phyloP scores from a whole-genome alignment of 345 rosid genomes.

The Hypericum perforatum region DNA sequence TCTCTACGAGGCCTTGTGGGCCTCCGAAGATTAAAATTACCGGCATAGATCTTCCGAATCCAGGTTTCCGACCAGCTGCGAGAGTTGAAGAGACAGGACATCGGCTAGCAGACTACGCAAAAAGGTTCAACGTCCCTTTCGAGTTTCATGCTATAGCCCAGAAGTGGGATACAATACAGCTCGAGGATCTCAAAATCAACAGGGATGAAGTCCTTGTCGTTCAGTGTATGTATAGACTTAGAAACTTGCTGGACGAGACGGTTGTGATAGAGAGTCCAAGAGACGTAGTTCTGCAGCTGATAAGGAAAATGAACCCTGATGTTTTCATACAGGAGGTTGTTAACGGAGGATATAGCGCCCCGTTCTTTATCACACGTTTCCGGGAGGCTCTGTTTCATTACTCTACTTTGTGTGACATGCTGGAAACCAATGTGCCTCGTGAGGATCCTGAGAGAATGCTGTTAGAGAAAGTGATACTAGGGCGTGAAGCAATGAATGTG shows the following conservation, averaged over 20 bases:
- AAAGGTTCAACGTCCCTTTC: conserved; percentile 41
- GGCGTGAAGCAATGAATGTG: conserved; percentile 41
- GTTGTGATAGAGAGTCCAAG: conserved; percentile 35
- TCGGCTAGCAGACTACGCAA: conserved; percentile 32
- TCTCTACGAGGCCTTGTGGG: conserved; percentile 37
- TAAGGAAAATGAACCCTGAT: conserved; percentile 33
- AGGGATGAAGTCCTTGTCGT: conserved; percentile 36
- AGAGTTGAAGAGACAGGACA: conserved; percentile 44
- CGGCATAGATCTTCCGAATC: conserved; percentile 41
- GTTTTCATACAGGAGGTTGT: conserved; percentile 31
- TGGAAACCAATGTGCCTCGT: conserved; percentile 35
- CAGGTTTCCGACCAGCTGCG: conserved; percentile 46
- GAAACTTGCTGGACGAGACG: conserved; percentile 43
- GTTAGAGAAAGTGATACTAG: conserved; percentile 32
- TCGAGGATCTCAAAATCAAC: conserved; percentile 37
- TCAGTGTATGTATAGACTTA: conserved; percentile 25
- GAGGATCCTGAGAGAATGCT: conserved; percentile 36
- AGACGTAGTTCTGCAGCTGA: conserved; percentile 34
- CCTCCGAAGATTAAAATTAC: conserved; percentile 50
- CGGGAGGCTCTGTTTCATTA: conserved; percentile 49
- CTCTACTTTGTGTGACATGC: conserved; percentile 45
- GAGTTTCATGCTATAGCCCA: conserved; percentile 40
- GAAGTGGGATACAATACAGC: conserved; percentile 46
- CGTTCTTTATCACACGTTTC: conserved; percentile 43
- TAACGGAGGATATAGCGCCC: conserved; percentile 40